Base-by-base conservation (phyloP, 495 filamentous ascomycete genomes). In the Apiosordaria backusii region DNA sequence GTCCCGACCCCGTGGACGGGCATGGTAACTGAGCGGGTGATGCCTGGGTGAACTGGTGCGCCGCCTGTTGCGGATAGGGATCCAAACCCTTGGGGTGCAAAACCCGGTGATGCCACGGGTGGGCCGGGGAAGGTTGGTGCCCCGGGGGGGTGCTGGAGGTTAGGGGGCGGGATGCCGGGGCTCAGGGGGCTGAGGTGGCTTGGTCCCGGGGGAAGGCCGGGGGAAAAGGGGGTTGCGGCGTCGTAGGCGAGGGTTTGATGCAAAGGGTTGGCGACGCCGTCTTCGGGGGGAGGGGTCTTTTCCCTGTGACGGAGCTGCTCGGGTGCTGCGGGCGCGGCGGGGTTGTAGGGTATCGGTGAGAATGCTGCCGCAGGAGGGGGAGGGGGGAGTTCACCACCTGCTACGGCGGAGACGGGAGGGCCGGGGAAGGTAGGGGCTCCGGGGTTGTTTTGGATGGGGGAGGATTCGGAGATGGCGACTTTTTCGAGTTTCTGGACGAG, bases 331-430 rank as follows among this genome's bases (percentile, higher is more conserved):
- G 93, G 93, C 1, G 93, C 92, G 0, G 93, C 92, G 0, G 93
- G 93, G 76, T 97, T 97, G 70, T 97, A 97, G 2, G 92, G 86
- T 62, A 95, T 84, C n/a, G 92, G 90, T n/a, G 83, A 81, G 61
- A 85, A 87, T 57, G 71, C 80, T 60, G 79, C 79, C 21, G 81
- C 76, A 16, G 84, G 78, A 67, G 79, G 76, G 21, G 76, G 63
- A 71, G 68, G 65, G 21, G 69, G 59, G 5, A 63, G 15, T 5
- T 24, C n/a, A 23, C 65, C 61, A 3, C 76, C 70, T 27, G 73
- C 60, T 52, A 75, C 67, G 45, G 70, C 75, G 0, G 79, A 77
- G 61, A 77, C 72, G 50, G 77, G 80, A 62, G 74, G 75, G 64
- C 71, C 72, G 2, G 83, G 74, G 53, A 81, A 80, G 15, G 76